A percentile compares a stretch with the other conserved stretches of the same genome.
These are phyloP conservation scores for Boletus insuetus DNA, from an alignment of 768 basidiomycete species.

Conservation along the genomic window DNA sequence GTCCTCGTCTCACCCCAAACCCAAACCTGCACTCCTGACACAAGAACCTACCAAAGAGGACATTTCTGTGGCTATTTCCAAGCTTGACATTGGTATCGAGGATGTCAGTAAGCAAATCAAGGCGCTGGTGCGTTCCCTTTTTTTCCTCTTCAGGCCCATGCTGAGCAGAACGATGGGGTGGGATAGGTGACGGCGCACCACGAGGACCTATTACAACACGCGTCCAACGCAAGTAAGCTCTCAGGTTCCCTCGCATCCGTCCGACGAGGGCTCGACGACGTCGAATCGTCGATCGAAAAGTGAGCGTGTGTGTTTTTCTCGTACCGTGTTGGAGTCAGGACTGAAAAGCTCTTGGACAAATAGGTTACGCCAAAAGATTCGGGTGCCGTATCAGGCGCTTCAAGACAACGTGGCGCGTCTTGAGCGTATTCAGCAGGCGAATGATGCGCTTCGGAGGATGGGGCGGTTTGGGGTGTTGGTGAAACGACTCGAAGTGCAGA, in stretches of 20 bases:
- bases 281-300: conserved; percentile 79
- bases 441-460: conserved; percentile 79
- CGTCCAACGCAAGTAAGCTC: conserved; percentile 70
- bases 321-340: no score
- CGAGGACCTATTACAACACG: conserved; percentile 76
- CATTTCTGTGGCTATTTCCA: conserved; percentile 84
- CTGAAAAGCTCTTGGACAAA: not conserved
- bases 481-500: conserved; percentile 80
- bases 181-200: conserved; percentile 81
- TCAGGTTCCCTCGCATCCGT: conserved; percentile 68
- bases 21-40: conserved; percentile 21
- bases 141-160: no score
- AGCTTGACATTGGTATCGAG: conserved; percentile 83
- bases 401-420: conserved; percentile 69
- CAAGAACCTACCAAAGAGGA: conserved; percentile 76
- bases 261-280: conserved; percentile 64
- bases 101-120: conserved; percentile 91
- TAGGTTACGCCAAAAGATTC: conserved; percentile 84
- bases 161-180: not conserved
- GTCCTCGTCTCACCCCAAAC: conserved; percentile 26
- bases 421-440: conserved; percentile 76
- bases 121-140: conserved; percentile 55
- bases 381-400: conserved; percentile 76
- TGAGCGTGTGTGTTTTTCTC: conserved; percentile 28
- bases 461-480: conserved; percentile 84